Evolutionary conservation across 371 early-diverging fungal species (phyloP), one percentile per base, ranked within the genome.

Genomic region (Zychaea mexicana): DNA sequence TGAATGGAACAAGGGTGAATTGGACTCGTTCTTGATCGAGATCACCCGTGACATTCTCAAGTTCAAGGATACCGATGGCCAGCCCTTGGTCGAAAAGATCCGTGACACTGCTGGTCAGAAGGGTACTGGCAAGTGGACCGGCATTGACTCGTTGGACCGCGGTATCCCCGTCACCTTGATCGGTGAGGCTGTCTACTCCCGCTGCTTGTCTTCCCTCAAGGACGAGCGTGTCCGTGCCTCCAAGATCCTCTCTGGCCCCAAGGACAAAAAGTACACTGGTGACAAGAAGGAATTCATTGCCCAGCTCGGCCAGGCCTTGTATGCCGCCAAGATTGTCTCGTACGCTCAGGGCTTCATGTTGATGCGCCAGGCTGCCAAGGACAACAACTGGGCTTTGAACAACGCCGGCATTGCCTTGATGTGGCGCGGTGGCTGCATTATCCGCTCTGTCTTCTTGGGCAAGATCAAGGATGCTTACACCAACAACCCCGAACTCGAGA

Each of bases 401-500:
- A 89, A 96, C 74, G 93, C 93, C 45, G 94, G 93, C 59, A 97
- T 99, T 77, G 96, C 98, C 45, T 82, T 94, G 54, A 98, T 99
- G 94, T 99, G 99, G 99, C 91, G 95, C 67, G 98, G 98, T 68
- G 99, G 99, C 36, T 99, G 99, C 86, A 99, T 99, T 69, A 97
- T 99, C 77, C 90, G 99, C 63, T 85, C 87, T 61, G 94, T 89
- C 64, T 96, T 98, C 89, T 87, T 96, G 72, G 95, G 95, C 61
- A 94, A 96, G 79, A 97, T 97, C 87, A 97, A 93, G 85, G 86
- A 89, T 64, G 98, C 98, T 45, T 96, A 92, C 86, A 87, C 83
- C 73, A 86, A 73, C 71, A 94, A 96, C 87, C 92, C 92, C 61
- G 70, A 89, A 39, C 89, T 96, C 27, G 90, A 90, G 74, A 93